These are phyloP conservation scores for Beauveria caledonica DNA, from an alignment of 2,329 filamentous ascomycete genomes.

Conservation along the genomic window DNA sequence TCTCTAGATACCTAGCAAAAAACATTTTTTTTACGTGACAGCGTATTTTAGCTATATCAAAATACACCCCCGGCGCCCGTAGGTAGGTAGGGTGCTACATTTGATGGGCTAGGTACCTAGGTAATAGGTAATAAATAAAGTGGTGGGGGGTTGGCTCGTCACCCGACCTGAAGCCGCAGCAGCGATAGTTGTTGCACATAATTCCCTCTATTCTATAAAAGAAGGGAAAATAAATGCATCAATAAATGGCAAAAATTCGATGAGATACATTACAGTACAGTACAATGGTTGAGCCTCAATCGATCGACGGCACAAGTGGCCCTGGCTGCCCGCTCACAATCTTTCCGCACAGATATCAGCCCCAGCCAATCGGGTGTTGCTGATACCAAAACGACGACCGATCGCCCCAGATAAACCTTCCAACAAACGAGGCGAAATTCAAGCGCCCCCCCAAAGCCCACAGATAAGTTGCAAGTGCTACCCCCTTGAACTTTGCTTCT, in stretches of 20 bases:
- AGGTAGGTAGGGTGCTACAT: too few species aligned
- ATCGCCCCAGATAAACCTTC: slow-evolving; percentile 3
- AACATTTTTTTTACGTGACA: too few species aligned
- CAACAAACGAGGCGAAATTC: background rate
- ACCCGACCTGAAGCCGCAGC: background rate
- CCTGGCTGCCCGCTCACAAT: background rate
- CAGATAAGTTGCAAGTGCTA: slow-evolving; percentile 2
- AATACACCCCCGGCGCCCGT: too few species aligned
- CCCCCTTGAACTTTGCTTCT: background rate
- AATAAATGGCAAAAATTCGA: too few species aligned
- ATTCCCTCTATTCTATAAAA: background rate
- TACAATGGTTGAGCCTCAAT: background rate
- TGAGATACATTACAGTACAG: too few species aligned
- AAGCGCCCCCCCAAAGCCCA: background rate
- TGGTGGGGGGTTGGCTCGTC: background rate
- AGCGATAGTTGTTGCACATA: background rate
- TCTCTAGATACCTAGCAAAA: too few species aligned
- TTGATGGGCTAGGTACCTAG: too few species aligned
- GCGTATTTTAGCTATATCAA: too few species aligned
- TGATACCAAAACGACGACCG: slow-evolving; percentile 1
- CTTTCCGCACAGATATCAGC: background rate
- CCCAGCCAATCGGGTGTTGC: slow-evolving; percentile 10
- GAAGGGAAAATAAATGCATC: too few species aligned
- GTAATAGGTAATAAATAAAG: too few species aligned
- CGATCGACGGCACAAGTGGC: background rate